Evolutionary conservation across 257 asterid genomes (phyloP).

Genomic region (Gentiana straminea): DNA sequence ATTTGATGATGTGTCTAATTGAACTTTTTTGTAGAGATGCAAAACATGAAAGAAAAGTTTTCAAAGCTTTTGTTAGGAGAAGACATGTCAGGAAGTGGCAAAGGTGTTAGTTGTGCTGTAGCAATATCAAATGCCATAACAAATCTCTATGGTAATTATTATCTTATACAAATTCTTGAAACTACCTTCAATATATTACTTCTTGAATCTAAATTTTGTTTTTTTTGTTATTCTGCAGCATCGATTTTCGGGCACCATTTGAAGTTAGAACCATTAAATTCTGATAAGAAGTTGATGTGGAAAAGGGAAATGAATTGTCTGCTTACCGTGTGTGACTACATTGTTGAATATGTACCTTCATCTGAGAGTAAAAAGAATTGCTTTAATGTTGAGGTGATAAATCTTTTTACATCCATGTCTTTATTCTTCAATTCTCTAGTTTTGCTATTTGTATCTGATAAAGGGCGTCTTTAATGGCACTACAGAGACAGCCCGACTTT

Average conservation of each 20-base stretch:
- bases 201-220: not conserved
- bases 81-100: slow-evolving; percentile 95
- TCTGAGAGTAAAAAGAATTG: slow-evolving; percentile 52
- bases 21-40: slow-evolving; percentile 46
- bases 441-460: not conserved
- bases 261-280: slow-evolving; percentile 61
- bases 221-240: slow-evolving; percentile 35
- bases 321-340: slow-evolving; percentile 65
- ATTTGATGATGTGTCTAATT: slow-evolving; percentile 2
- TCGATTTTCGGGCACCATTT: slow-evolving; percentile 75
- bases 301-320: slow-evolving; percentile 81
- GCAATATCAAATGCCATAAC: slow-evolving; percentile 85
- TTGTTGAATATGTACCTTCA: slow-evolving; percentile 52
- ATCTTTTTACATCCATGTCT: not conserved
- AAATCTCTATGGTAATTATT: slow-evolving; percentile 61
- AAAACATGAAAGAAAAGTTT: slow-evolving; percentile 89
- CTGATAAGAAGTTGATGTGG: slow-evolving; percentile 70
- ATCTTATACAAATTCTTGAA: not conserved
- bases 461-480: too few species aligned
- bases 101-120: slow-evolving; percentile 72
- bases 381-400: slow-evolving; percentile 49
- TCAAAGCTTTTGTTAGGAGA: slow-evolving; percentile 75
- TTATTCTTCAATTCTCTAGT: not conserved
- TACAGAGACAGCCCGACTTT: too few species aligned
- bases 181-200: too few species aligned